Evolutionary conservation across 768 basidiomycete genomes (phyloP).

Genomic region (Leucosporidium creatinivorum): DNA sequence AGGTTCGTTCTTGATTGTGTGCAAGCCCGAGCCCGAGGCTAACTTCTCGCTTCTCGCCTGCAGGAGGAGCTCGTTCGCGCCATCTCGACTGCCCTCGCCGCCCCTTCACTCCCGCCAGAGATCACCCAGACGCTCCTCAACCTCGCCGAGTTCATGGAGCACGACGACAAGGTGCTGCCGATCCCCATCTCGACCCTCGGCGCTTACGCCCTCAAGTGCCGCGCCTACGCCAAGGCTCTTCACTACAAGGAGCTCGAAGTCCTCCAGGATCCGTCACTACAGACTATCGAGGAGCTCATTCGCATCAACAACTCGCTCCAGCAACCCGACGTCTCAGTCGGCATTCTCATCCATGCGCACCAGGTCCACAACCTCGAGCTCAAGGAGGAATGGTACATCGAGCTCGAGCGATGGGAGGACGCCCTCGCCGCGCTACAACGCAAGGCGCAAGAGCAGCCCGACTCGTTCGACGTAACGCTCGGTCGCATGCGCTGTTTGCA

Average conservation of each 20-base stretch:
- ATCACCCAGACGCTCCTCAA: slow-evolving; percentile 84
- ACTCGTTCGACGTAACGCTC: slow-evolving; percentile 66
- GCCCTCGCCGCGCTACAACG: slow-evolving; percentile 78
- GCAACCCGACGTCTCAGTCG: slow-evolving; percentile 97
- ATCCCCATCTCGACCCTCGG: slow-evolving; percentile 90
- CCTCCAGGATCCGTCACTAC: slow-evolving; percentile 74
- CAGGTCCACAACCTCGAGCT: slow-evolving; percentile 83
- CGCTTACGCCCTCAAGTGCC: slow-evolving; percentile 84
- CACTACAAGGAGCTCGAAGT: slow-evolving; percentile 99
- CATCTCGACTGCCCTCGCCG: slow-evolving; percentile 72
- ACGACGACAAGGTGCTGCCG: slow-evolving; percentile 89
- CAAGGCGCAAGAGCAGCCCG: slow-evolving; percentile 66
- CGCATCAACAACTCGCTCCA: slow-evolving; percentile 93
- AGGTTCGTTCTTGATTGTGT: slow-evolving; percentile 49
- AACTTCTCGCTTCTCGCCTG: neutral
- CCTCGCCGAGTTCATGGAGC: slow-evolving; percentile 97
- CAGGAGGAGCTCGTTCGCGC: slow-evolving; percentile 91
- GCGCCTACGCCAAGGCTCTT: slow-evolving; percentile 92
- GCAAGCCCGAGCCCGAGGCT: neutral
- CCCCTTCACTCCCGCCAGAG: slow-evolving; percentile 69
- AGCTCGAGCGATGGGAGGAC: slow-evolving; percentile 92
- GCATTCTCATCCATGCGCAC: slow-evolving; percentile 80
- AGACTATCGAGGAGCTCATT: slow-evolving; percentile 88
- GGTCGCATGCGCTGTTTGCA: slow-evolving; percentile 94
- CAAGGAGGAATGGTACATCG: slow-evolving; percentile 97